These are phyloP conservation scores for Picea abies DNA, from an alignment of 83 land plant species.

Conservation along the genomic window DNA sequence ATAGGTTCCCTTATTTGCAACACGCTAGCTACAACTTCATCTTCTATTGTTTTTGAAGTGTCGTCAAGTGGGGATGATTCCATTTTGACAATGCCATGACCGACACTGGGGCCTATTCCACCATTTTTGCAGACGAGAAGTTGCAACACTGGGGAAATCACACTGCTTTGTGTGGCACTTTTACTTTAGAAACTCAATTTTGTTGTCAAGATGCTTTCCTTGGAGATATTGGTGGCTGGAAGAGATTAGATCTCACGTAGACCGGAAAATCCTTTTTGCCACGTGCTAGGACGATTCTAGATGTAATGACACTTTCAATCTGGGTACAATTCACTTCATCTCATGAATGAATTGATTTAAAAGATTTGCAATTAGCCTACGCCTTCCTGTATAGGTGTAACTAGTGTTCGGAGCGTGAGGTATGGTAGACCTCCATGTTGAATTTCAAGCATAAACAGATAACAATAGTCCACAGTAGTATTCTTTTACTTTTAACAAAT, in stretches of 20 bases:
- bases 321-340: constrained; percentile 28
- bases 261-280: constrained; percentile 47
- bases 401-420: constrained; percentile 28
- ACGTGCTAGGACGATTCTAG: constrained; percentile 27
- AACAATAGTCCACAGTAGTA: no score
- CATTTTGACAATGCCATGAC: constrained; percentile 37
- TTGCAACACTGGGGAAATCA: constrained; percentile 36
- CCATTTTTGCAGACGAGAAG: constrained; percentile 70
- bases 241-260: constrained; percentile 43
- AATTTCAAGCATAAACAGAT: no score
- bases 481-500: no score
- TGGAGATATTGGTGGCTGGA: constrained; percentile 28
- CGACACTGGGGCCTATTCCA: constrained; percentile 59
- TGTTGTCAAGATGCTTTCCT: constrained; percentile 38
- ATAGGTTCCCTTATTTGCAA: neutral
- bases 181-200: constrained; percentile 25
- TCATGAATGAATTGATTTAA: constrained; percentile 72
- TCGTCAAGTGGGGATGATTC: constrained; percentile 29
- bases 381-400: constrained; percentile 31
- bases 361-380: constrained; percentile 46
- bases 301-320: no score
- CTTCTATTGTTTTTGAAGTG: neutral
- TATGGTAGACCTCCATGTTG: neutral
- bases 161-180: constrained; percentile 21
- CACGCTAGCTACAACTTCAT: neutral